These are phyloP conservation scores for Sporobolus alterniflorus DNA, from an alignment of 202 grass and related monocot genomes.

Conservation along the genomic window DNA sequence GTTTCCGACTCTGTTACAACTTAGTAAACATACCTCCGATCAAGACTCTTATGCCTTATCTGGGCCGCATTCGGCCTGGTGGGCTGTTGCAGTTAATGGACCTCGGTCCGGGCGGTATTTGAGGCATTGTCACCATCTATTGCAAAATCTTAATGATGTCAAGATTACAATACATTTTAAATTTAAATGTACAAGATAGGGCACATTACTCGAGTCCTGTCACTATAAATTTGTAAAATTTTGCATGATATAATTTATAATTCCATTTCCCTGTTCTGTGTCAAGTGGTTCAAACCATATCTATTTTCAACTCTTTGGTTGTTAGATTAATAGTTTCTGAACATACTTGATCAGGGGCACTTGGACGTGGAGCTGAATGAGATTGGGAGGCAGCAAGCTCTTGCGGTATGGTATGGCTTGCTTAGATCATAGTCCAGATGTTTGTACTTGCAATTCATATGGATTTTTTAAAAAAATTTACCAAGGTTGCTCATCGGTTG, in stretches of 20 bases:
- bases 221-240: not conserved
- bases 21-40: too few relatives aligned
- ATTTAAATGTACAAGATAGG: not conserved
- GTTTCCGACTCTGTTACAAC: too few relatives aligned
- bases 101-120: too few relatives aligned
- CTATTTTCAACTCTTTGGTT: not conserved
- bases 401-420: slow-evolving; percentile 60
- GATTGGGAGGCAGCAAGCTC: slow-evolving; percentile 77
- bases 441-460: slow-evolving; percentile 40
- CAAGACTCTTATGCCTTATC: too few relatives aligned
- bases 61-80: too few relatives aligned
- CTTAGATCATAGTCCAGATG: slow-evolving; percentile 5
- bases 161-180: not conserved
- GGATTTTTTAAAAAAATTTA: slow-evolving; percentile 28
- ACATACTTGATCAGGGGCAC: slow-evolving; percentile 53
- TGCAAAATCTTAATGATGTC: slow-evolving; percentile 12
- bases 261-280: not conserved
- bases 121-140: too few relatives aligned
- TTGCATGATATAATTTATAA: not conserved
- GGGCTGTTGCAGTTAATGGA: too few relatives aligned
- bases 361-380: slow-evolving; percentile 90
- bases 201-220: not conserved
- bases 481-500: slow-evolving; percentile 64
- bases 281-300: not conserved
- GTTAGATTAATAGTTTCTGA: not conserved